phyloP scores from a whole-genome alignment of 108 stramenopile genomes.

The Parietichytrium sp. region DNA sequence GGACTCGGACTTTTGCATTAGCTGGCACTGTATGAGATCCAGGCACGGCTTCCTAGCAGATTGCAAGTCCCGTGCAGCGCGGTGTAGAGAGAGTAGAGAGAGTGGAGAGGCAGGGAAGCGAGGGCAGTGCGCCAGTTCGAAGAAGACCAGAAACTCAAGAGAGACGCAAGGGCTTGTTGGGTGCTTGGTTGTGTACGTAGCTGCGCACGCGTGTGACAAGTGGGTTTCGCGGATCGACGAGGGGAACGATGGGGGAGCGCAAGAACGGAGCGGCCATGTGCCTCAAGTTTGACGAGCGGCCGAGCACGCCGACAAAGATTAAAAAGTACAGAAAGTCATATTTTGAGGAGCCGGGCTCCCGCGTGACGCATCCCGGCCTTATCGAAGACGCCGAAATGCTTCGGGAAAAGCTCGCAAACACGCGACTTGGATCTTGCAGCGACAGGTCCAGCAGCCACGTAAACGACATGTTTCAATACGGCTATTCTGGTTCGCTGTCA shows the following conservation, averaged over 20 bases:
- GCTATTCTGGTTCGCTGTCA: constrained; percentile 3
- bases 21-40: too few species aligned
- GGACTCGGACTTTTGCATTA: too few species aligned
- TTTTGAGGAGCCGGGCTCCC: not conserved
- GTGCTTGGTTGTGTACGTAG: not conserved
- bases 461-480: not conserved
- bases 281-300: not conserved
- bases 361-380: not conserved
- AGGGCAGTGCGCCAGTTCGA: too few species aligned
- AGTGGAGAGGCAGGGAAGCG: too few species aligned
- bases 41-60: too few species aligned
- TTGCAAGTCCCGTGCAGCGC: too few species aligned
- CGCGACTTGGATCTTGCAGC: constrained; percentile 10
- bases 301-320: not conserved
- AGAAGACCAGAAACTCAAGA: too few species aligned
- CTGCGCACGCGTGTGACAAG: not conserved
- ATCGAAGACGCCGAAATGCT: not conserved
- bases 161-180: too few species aligned
- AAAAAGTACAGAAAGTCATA: not conserved
- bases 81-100: too few species aligned
- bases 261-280: not conserved
- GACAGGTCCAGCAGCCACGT: not conserved
- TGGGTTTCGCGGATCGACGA: too few species aligned
- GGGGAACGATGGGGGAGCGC: not conserved
- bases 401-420: not conserved